Conservation (phyloP, 768 basidiomycete genomes). For the Amanita thiersii region DNA sequence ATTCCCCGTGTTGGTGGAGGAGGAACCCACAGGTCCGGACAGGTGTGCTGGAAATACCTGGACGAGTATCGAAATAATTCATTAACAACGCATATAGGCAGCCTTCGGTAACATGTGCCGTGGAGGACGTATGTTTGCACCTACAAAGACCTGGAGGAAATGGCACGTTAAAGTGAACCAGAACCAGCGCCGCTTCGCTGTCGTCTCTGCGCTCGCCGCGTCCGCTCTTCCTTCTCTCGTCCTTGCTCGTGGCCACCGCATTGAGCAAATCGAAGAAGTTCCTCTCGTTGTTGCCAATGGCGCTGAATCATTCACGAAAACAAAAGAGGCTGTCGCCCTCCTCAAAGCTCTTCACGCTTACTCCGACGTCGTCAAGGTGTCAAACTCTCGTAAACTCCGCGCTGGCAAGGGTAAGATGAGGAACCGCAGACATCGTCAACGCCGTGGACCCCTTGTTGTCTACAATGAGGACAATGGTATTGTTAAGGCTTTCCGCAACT, state of each 20-base stretch:
- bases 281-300: slow-evolving; percentile 81
- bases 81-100: slow-evolving; percentile 44
- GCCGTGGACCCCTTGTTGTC: slow-evolving; percentile 94
- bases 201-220: slow-evolving; percentile 95
- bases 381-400: slow-evolving; percentile 93
- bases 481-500: slow-evolving; percentile 96
- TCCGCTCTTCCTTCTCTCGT: slow-evolving; percentile 97
- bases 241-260: slow-evolving; percentile 97
- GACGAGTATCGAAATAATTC: not conserved
- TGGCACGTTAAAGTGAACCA: slow-evolving; percentile 99
- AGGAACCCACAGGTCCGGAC: slow-evolving; percentile 97
- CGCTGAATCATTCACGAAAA: slow-evolving; percentile 88
- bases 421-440: slow-evolving; percentile 93
- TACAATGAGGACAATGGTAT: slow-evolving; percentile 98
- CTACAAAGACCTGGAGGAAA: slow-evolving; percentile 98
- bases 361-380: slow-evolving; percentile 91
- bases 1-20: slow-evolving; percentile 99
- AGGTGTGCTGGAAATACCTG: slow-evolving; percentile 40
- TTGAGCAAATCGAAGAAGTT: slow-evolving; percentile 94
- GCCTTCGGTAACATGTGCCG: slow-evolving; percentile 99
- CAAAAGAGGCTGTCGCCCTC: slow-evolving; percentile 92
- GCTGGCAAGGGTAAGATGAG: slow-evolving; percentile 97
- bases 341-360: slow-evolving; percentile 88
- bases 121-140: slow-evolving; percentile 99
- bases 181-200: slow-evolving; percentile 97